Base-by-base conservation (phyloP, 2,329 filamentous ascomycete species). In the Pseudogymnoascus sp. region DNA sequence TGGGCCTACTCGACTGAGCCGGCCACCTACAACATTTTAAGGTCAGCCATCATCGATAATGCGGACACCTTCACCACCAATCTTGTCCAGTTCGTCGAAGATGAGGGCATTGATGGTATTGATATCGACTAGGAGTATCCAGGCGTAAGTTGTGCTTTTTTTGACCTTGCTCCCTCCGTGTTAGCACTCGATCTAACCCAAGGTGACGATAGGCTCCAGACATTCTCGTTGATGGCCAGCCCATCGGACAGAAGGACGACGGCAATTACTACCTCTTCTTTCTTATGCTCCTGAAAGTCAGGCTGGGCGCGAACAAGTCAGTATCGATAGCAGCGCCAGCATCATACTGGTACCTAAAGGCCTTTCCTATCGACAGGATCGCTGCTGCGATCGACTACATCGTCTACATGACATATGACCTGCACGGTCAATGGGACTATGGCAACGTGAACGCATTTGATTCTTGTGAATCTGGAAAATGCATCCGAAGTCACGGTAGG, bases 111-210 rank as follows among this genome's bases (percentile, higher is more conserved):
- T 0, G 74, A 74, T 63, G 72, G 73, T 0, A 62, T 74, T 4
- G 67, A 72, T 58, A 62, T 69, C 37, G 74, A 76, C 64, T 81
- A 78, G 79, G 76, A 72, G 61, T 76, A 79, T 37, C 68, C 68
- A 33, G 65, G 61, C 9, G 68, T 36, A 36, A 36, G 33, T 36
- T 7, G 7, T 4, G 4, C 7, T 30, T 4, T 30, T 7, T 7
- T 7, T 36, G 33, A 11, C 9, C 33, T 12, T 36, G 33, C 33
- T 36, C 11, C n/a, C n/a, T n/a, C n/a, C n/a, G n/a, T n/a, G n/a
- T n/a, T n/a, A n/a, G n/a, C n/a, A n/a, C n/a, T n/a, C n/a, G n/a
- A n/a, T n/a, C 5, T 36, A 36, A 36, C 65, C 5, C 8, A 74
- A 76, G 63, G 72, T 76, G 37, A 4, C 11, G 11, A 36, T 2